A percentile compares a stretch with the other conserved stretches of the same genome.
Evolutionary conservation across 2,329 filamentous ascomycete species (phyloP).

Genomic region (Cryphonectria nitschkei): DNA sequence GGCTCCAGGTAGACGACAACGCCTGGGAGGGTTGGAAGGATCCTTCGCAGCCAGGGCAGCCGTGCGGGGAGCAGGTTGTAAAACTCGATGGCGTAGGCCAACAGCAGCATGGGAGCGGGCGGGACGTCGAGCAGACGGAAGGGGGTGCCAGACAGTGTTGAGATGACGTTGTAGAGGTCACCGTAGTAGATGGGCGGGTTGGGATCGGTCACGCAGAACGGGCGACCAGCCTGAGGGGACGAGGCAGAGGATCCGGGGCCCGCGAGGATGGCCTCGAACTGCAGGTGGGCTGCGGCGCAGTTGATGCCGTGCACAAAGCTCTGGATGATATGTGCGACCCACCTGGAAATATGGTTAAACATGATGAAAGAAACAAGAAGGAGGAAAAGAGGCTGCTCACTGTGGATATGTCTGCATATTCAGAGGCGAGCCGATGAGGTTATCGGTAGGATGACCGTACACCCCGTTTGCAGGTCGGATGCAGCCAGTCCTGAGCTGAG

Average conservation of each 20-base stretch:
- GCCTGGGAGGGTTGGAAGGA: conserved; percentile 40
- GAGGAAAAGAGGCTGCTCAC: conserved; percentile 39
- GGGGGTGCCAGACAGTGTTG: conserved; percentile 40
- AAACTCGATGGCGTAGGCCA: conserved; percentile 43
- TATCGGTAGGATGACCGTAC: conserved; percentile 55
- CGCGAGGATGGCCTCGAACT: conserved; percentile 46
- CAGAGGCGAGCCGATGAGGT: conserved; percentile 48
- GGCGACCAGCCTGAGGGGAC: conserved; percentile 41
- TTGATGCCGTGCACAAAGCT: conserved; percentile 48
- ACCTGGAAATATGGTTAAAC: conserved; percentile 34
- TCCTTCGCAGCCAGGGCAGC: conserved; percentile 34
- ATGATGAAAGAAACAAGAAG: too few species aligned
- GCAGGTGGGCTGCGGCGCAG: conserved; percentile 46
- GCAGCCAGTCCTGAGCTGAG: conserved; percentile 51
- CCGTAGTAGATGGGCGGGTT: conserved; percentile 45
- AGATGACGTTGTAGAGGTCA: conserved; percentile 42
- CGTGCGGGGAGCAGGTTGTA: conserved; percentile 40
- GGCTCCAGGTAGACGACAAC: conserved; percentile 44
- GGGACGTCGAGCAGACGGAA: conserved; percentile 40
- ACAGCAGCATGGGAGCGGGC: conserved; percentile 41
- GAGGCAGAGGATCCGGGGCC: conserved; percentile 31
- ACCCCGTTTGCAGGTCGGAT: conserved; percentile 57
- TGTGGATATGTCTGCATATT: conserved; percentile 43
- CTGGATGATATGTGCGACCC: conserved; percentile 44
- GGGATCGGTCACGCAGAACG: conserved; percentile 47